These are phyloP conservation scores for Huiozyma naganishii DNA, from an alignment of 805 yeast species.

Conservation along the genomic window DNA sequence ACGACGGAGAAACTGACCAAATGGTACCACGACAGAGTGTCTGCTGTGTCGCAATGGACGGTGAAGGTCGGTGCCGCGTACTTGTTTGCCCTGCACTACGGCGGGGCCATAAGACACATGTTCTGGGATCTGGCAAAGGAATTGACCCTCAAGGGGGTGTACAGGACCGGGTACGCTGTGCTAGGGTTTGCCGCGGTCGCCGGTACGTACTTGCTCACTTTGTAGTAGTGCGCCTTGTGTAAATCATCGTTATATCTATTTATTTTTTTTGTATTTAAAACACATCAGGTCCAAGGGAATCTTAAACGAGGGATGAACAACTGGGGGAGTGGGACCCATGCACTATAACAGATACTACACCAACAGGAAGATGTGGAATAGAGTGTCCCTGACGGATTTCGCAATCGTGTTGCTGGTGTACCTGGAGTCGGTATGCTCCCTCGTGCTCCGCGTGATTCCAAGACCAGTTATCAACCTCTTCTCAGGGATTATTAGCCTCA, in stretches of 20 bases:
- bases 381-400: slow-evolving; percentile 41
- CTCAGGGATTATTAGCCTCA: slow-evolving; percentile 21
- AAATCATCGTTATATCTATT: slow-evolving; percentile 1
- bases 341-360: slow-evolving; percentile 25
- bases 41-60: slow-evolving; percentile 44
- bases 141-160: slow-evolving; percentile 76
- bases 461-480: slow-evolving; percentile 28
- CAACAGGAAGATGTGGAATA: slow-evolving; percentile 4
- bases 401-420: slow-evolving; percentile 39
- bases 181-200: slow-evolving; percentile 48
- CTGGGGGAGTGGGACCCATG: too few relatives aligned
- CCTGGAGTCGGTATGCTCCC: slow-evolving; percentile 37
- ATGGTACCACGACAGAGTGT: slow-evolving; percentile 45
- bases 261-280: neutral
- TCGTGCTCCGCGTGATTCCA: slow-evolving; percentile 39
- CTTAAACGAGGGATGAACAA: neutral
- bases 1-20: slow-evolving; percentile 28
- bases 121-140: slow-evolving; percentile 85
- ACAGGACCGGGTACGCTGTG: slow-evolving; percentile 82
- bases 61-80: slow-evolving; percentile 62
- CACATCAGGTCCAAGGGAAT: neutral
- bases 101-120: slow-evolving; percentile 87
- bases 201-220: slow-evolving; percentile 45
- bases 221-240: slow-evolving; percentile 2
- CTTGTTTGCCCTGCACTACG: slow-evolving; percentile 80